These are phyloP conservation scores for Phanerodontia chrysosporium DNA, from an alignment of 768 basidiomycete species.

Conservation along the genomic window DNA sequence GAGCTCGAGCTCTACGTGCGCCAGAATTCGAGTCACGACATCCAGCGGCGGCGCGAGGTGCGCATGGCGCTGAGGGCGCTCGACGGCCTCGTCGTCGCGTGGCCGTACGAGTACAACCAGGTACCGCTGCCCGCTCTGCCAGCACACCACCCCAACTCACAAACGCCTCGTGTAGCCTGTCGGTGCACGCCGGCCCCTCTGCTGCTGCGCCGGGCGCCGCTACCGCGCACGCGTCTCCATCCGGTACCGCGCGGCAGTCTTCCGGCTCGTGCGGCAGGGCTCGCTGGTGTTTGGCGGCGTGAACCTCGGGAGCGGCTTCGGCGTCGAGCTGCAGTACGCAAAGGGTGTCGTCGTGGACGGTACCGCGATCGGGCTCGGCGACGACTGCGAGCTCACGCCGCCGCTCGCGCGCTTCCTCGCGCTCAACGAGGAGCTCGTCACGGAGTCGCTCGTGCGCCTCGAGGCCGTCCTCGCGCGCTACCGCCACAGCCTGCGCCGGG, in stretches of 20 bases:
- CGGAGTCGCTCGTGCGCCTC: constrained; percentile 36
- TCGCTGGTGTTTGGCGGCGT: constrained; percentile 46
- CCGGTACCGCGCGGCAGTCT: constrained; percentile 41
- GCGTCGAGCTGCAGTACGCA: constrained; percentile 53
- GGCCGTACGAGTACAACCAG: constrained; percentile 59
- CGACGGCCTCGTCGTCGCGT: constrained; percentile 55
- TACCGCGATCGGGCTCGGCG: constrained; percentile 55
- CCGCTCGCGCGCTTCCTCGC: constrained; percentile 60
- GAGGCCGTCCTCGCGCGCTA: constrained; percentile 49
- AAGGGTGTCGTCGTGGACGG: constrained; percentile 46
- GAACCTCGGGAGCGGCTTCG: constrained; percentile 67
- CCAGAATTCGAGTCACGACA: constrained; percentile 53
- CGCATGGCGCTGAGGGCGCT: constrained; percentile 62
- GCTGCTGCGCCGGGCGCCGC: constrained; percentile 36
- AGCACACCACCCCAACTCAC: too few relatives aligned
- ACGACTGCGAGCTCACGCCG: constrained; percentile 60
- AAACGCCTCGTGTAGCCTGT: constrained; percentile 33
- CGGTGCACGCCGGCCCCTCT: constrained; percentile 42
- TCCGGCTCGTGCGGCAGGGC: constrained; percentile 51
- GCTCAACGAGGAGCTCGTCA: constrained; percentile 50
- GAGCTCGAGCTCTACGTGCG: constrained; percentile 56
- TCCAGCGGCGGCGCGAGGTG: constrained; percentile 49
- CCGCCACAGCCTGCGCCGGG: constrained; percentile 43
- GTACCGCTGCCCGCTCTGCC: constrained; percentile 29
- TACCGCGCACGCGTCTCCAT: constrained; percentile 49